Percentiles rank a stretch among this genome's conserved stretches.
Conservation (phyloP, 2,329 filamentous ascomycete genomes). For the Capronia coronata region DNA sequence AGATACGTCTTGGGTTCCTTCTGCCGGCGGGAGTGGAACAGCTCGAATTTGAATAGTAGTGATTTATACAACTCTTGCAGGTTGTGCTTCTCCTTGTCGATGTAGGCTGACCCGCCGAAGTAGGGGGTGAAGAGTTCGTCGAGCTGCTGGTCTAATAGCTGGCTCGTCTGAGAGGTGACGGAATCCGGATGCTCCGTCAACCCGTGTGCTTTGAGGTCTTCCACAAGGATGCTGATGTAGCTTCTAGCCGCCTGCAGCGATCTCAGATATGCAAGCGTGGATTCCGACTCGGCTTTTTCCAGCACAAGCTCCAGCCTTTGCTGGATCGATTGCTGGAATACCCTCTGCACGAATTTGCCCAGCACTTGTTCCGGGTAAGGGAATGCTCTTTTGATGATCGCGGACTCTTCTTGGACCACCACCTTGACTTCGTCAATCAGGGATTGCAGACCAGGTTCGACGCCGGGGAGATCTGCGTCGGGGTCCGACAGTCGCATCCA, state of each 20-base stretch:
- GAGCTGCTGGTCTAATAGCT: conserved; percentile 60
- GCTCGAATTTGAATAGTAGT: conserved; percentile 88
- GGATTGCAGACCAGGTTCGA: conserved; percentile 87
- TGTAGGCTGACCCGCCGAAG: conserved; percentile 59
- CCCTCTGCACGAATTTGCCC: conserved; percentile 83
- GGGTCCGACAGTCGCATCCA: conserved; percentile 95
- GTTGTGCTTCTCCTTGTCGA: conserved; percentile 58
- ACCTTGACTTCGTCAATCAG: conserved; percentile 90
- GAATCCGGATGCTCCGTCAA: conserved; percentile 92
- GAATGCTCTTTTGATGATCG: conserved; percentile 93
- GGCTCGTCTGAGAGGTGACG: conserved; percentile 75
- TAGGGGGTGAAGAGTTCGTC: conserved; percentile 62
- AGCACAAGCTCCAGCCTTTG: conserved; percentile 92
- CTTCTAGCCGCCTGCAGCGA: conserved; percentile 84
- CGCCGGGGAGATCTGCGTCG: conserved; percentile 80
- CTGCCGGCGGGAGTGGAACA: conserved; percentile 75
- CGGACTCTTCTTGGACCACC: conserved; percentile 93
- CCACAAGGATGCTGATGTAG: conserved; percentile 80
- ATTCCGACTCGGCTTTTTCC: conserved; percentile 87
- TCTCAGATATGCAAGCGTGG: conserved; percentile 82
- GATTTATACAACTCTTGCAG: conserved; percentile 82
- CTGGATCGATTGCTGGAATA: conserved; percentile 97
- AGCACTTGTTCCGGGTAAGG: conserved; percentile 94
- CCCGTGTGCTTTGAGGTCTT: conserved; percentile 89
- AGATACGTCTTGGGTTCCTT: conserved; percentile 89